Conservation (phyloP, 805 yeast genomes). For the Lipomyces yamanashiensis region DNA sequence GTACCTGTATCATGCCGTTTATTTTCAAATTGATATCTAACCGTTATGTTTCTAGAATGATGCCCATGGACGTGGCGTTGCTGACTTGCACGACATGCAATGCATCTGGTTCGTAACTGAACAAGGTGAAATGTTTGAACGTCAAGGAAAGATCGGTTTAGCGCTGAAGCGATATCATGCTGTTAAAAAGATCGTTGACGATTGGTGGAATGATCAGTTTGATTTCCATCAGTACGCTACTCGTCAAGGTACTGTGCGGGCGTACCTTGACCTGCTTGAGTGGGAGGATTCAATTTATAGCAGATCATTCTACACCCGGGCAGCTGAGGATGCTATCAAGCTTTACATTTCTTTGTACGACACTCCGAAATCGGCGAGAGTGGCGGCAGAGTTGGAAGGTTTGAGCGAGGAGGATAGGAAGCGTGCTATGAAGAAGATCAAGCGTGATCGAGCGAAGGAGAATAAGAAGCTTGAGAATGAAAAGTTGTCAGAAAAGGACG, state of each 20-base stretch:
- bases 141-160: slow-evolving; percentile 68
- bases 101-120: slow-evolving; percentile 87
- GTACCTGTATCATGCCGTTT: too few species aligned
- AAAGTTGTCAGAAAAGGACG: slow-evolving; percentile 43
- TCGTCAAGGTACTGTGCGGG: slow-evolving; percentile 87
- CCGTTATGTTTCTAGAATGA: slow-evolving; percentile 53
- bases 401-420: slow-evolving; percentile 43
- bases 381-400: slow-evolving; percentile 39
- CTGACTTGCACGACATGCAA: slow-evolving; percentile 86
- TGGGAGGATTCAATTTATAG: slow-evolving; percentile 83
- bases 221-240: slow-evolving; percentile 94
- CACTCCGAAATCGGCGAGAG: slow-evolving; percentile 30
- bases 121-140: slow-evolving; percentile 78
- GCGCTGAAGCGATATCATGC: slow-evolving; percentile 79
- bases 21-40: neutral
- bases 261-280: slow-evolving; percentile 71
- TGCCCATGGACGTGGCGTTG: slow-evolving; percentile 77
- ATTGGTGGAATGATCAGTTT: slow-evolving; percentile 79
- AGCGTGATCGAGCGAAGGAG: slow-evolving; percentile 50
- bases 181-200: slow-evolving; percentile 64
- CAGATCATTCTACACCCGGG: slow-evolving; percentile 66
- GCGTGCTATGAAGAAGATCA: slow-evolving; percentile 47
- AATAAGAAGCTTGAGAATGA: slow-evolving; percentile 50
- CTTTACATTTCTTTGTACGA: slow-evolving; percentile 55
- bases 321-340: slow-evolving; percentile 68